A percentile compares a stretch with the other conserved stretches of the same genome.
phyloP scores from a whole-genome alignment of 1,284 basidiomycete species.

The Moesziomyces parantarcticus region DNA sequence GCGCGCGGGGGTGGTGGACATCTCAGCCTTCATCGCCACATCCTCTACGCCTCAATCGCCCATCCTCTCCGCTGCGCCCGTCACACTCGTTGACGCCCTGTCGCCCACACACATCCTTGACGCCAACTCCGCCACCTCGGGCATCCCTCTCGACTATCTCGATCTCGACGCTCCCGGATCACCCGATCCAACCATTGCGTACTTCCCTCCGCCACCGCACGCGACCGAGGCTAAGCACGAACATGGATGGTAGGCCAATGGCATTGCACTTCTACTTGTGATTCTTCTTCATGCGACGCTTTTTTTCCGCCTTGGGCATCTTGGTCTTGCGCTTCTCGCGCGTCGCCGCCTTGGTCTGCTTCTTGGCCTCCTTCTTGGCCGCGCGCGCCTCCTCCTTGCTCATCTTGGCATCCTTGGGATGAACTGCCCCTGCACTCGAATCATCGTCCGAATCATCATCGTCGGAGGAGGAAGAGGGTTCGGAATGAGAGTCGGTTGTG shows the following conservation, averaged over 20 bases:
- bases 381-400: conserved; percentile 41
- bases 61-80: conserved; percentile 1
- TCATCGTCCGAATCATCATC: conserved; percentile 6
- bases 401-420: conserved; percentile 35
- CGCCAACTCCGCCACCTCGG: not conserved
- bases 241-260: not conserved
- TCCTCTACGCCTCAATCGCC: conserved; percentile 8
- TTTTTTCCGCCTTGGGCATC: conserved; percentile 66
- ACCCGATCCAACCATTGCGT: not conserved
- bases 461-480: conserved; percentile 3
- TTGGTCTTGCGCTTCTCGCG: conserved; percentile 64
- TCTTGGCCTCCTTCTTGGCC: conserved; percentile 54
- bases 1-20: not conserved
- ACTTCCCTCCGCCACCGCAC: not conserved
- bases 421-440: conserved; percentile 7
- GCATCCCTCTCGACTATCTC: conserved; percentile 5
- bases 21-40: not conserved
- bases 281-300: conserved; percentile 60
- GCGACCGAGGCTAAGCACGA: not conserved
- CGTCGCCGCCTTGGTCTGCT: conserved; percentile 54
- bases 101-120: conserved; percentile 17
- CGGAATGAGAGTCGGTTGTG: not conserved
- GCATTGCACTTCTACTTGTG: conserved; percentile 31
- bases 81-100: conserved; percentile 32
- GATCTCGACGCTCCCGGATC: not conserved